Base-by-base conservation (phyloP, 805 yeast species). In the Lachancea dasiensis region DNA sequence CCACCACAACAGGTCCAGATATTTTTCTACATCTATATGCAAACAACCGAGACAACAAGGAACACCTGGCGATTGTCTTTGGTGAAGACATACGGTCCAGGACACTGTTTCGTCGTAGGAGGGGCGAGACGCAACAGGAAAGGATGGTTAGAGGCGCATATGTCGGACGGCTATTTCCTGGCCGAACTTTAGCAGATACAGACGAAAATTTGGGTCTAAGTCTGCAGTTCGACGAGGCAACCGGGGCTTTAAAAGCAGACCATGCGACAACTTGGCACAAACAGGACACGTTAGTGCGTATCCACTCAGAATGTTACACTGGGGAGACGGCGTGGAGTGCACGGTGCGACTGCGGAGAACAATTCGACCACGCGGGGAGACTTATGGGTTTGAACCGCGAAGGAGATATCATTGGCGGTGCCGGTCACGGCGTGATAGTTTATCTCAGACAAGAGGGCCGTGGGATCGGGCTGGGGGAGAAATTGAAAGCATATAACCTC, bases 321-420 rank as follows among this genome's bases (percentile, higher is more conserved):
- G 99, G 99, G 3, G 99, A 92, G 58, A 92, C 97, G 1, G 97
- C 97, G 7, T 92, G 99, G 98, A 79, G 90, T 41, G 97, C 99
- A 1, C 73, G 99, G 39, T 92, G 99, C 62, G 99, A 92, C 63
- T 92, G 99, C 64, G 99, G 99, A 15, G 99, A 92, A 63, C 99
- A 92, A 66, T 85, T 92, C 52, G 97, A 92, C 61, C 96, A 94
- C 62, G 97, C 97, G 2, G 98, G 97, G 6, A 72, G 94, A 45
- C 61, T 86, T 29, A 92, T 92, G 90, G 56, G 60, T 7, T 46
- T 56, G 27, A 57, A 54, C 9, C 50, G 43, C 19, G 63, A 57
- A 36, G 32, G 38, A 8, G 52, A 51, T 18, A 50, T 57, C 8
- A 29, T 35, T 5, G 95, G 95, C 5, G 67, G 72, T 40, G 72